Evolutionary conservation across 345 rosid species (phyloP), one percentile per base, ranked within the genome.

Genomic region (Brassica incana): DNA sequence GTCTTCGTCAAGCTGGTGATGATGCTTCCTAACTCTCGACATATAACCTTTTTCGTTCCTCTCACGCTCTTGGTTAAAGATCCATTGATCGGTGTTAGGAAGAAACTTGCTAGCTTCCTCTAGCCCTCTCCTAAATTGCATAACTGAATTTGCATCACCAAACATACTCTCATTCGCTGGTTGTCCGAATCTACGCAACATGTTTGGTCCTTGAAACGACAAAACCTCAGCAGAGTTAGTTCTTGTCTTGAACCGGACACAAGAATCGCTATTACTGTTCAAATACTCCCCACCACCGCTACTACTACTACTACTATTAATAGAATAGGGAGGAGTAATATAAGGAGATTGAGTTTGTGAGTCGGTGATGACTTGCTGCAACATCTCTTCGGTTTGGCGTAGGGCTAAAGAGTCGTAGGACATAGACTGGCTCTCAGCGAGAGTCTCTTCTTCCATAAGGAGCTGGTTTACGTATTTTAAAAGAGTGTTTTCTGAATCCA

Each of bases 81-180:
- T 71, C 68, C 90, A 80, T 48, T 82, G 84, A 76, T 73, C 78
- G 61, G 59, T 58, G 35, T 77, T 85, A 23, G 94, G 94, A 75
- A 93, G 91, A 80, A 93, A 93, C 77, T 86, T 88, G 67, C 84
- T 87, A 9, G 97, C 97, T 85, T 93, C 97, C 78, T 91, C 94
- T 0, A 85, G 30, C 9, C 97, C 97, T 78, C 80, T 89, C 71
- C 72, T 84, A 48, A 88, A 93, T 77, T 87, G 97, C 81, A 85
- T 77, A 15, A 86, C 81, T 25, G 91, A 89, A 6, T 92, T 87
- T 5, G 60, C 30, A 45, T 88, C 80, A 50, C 85, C 86, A 74
- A 89, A 88, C 75, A 89, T 87, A 73, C 87, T 69, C 77, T 85
- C 85, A 36, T 62, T 84, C 6, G 77, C 75, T 68, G 88, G 73